Evolutionary conservation across 345 rosid species (phyloP).

Genomic region (Lumnitzera littorea): DNA sequence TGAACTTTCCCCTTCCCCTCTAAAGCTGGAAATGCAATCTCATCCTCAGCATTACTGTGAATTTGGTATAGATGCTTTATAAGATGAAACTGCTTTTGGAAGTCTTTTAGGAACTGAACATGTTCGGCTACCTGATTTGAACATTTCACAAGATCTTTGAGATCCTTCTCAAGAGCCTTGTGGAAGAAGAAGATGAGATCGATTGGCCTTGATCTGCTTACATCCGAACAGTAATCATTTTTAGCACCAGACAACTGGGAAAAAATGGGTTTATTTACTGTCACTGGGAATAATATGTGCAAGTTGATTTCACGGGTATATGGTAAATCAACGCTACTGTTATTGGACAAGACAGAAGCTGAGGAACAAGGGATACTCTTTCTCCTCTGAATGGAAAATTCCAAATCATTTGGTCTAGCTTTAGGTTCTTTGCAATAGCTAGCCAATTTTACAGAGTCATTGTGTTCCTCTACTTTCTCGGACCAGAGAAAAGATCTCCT

Average conservation of each 20-base stretch:
- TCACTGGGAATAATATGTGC: conserved; percentile 28
- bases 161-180: conserved; percentile 70
- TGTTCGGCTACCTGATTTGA: conserved; percentile 49
- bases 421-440: conserved; percentile 14
- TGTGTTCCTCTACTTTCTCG: conserved; percentile 27
- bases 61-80: conserved; percentile 45
- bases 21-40: conserved; percentile 74
- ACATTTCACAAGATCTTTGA: conserved; percentile 55
- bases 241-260: conserved; percentile 26
- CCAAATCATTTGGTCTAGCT: conserved; percentile 12
- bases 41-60: conserved; percentile 74
- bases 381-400: conserved; percentile 20
- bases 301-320: conserved; percentile 40
- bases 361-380: conserved; percentile 19
- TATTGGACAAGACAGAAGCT: conserved; percentile 13
- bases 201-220: conserved; percentile 43
- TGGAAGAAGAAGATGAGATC: conserved; percentile 75
- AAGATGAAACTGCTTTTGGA: conserved; percentile 45
- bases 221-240: conserved; percentile 16
- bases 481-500: conserved; percentile 28
- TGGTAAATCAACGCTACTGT: conserved; percentile 16
- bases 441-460: conserved; percentile 11
- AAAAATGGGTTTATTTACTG: conserved; percentile 14
- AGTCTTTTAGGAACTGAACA: conserved; percentile 39
- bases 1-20: conserved; percentile 57